Evolutionary conservation across 1,284 basidiomycete species (phyloP).

Genomic region (Rhizoctonia solani): DNA sequence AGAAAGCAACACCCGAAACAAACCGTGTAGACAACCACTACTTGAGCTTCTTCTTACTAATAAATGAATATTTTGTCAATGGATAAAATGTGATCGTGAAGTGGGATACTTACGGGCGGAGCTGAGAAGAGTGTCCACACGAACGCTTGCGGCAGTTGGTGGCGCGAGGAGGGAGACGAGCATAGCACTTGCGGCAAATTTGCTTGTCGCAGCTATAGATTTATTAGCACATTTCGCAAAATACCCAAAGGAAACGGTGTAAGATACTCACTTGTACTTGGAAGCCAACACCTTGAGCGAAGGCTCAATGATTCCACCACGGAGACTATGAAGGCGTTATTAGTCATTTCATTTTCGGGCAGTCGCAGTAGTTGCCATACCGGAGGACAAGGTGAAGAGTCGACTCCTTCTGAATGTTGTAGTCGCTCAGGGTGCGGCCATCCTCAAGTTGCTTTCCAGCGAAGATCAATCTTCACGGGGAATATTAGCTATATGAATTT

Average conservation of each 20-base stretch:
- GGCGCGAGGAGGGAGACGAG: conserved; percentile 96
- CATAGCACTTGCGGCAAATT: conserved; percentile 99
- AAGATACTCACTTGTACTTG: conserved; percentile 75
- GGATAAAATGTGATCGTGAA: neutral
- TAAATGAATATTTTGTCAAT: conserved; percentile 19
- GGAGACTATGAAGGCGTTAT: conserved; percentile 62
- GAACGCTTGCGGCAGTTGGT: conserved; percentile 97
- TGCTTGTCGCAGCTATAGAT: conserved; percentile 78
- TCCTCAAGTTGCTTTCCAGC: conserved; percentile 97
- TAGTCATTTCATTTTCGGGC: conserved; percentile 10
- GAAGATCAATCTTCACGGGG: conserved; percentile 68
- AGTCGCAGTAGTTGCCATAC: conserved; percentile 49
- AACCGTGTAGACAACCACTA: conserved; percentile 53
- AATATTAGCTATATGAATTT: neutral
- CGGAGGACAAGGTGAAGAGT: conserved; percentile 97
- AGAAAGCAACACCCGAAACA: neutral
- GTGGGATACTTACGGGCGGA: conserved; percentile 77
- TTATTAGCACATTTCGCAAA: neutral
- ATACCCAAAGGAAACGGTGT: neutral
- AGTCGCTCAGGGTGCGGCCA: conserved; percentile 91
- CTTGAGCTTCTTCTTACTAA: conserved; percentile 94
- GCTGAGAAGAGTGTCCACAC: conserved; percentile 92
- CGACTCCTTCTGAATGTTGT: conserved; percentile 99
- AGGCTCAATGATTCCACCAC: conserved; percentile 98
- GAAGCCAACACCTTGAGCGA: conserved; percentile 95